Percentiles rank a stretch among this genome's conserved stretches.
Conservation (phyloP, 495 filamentous ascomycete species). For the Aspergillus bertholletiae region DNA sequence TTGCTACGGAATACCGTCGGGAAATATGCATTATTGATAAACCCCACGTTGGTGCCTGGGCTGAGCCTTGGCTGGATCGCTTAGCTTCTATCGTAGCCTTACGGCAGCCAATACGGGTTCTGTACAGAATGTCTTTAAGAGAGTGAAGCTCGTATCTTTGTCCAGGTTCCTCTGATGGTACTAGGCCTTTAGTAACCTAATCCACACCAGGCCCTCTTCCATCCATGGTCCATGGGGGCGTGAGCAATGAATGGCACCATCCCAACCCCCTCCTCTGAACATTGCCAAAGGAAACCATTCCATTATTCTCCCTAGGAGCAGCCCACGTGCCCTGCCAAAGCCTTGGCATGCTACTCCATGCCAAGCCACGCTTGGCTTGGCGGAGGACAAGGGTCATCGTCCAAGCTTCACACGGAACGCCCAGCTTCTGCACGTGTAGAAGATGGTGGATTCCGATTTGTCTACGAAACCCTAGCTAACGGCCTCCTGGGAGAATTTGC, state of each 20-base stretch:
- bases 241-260: not conserved
- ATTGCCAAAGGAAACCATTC: not conserved
- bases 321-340: not conserved
- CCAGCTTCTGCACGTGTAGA: conserved; percentile 15
- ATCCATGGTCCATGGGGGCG: not conserved
- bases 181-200: no score
- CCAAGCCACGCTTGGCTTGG: not conserved
- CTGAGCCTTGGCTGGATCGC: no score
- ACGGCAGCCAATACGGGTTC: no score
- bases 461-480: not conserved
- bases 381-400: not conserved
- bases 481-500: conserved; percentile 3
- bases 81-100: no score
- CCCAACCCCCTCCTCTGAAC: not conserved
- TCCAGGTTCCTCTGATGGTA: no score
- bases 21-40: no score
- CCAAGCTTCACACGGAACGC: conserved; percentile 4
- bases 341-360: not conserved
- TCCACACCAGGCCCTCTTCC: no score
- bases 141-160: no score
- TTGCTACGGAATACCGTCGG: no score
- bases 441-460: conserved; percentile 1
- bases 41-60: no score
- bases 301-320: not conserved
- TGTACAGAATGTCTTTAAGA: no score